Percentiles rank a stretch among this genome's conserved stretches.
Conservation (phyloP, 495 filamentous ascomycete species). For the Bombardia bombarda region DNA sequence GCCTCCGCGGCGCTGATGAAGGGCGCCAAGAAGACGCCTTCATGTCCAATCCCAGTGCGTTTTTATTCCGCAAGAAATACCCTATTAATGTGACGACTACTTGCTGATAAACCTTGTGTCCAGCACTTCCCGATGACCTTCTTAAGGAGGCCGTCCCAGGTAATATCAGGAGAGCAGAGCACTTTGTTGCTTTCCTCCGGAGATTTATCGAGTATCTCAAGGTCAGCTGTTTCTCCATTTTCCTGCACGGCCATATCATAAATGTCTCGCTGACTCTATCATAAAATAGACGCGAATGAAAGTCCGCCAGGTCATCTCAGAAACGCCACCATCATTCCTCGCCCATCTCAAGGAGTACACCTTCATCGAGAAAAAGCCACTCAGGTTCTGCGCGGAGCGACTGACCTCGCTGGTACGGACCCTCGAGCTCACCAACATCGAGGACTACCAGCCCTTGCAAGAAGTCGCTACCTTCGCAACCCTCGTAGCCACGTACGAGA, state of each 20-base stretch:
- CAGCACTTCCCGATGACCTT: constrained; percentile 68
- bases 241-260: not conserved
- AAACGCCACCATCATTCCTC: constrained; percentile 91
- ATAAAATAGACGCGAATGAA: constrained; percentile 77
- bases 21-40: constrained; percentile 88
- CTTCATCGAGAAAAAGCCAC: constrained; percentile 93
- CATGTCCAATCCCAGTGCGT: constrained; percentile 77
- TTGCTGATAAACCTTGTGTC: not conserved
- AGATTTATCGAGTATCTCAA: constrained; percentile 97
- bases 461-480: constrained; percentile 99
- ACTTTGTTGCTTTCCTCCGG: constrained; percentile 92
- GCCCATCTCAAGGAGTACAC: constrained; percentile 90
- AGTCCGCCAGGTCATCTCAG: constrained; percentile 91
- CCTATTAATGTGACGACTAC: not conserved
- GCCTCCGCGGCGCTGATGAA: constrained; percentile 78
- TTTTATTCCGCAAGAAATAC: too few species aligned
- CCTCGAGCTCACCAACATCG: constrained; percentile 92
- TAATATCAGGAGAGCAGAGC: constrained; percentile 92
- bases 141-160: constrained; percentile 92
- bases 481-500: constrained; percentile 93
- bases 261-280: not conserved
- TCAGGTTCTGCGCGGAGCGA: constrained; percentile 92
- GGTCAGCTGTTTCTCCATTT: constrained; percentile 19
- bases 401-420: constrained; percentile 92
- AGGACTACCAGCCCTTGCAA: constrained; percentile 94